Base-by-base conservation (phyloP, 805 yeast species). In the Candida ovalis region DNA sequence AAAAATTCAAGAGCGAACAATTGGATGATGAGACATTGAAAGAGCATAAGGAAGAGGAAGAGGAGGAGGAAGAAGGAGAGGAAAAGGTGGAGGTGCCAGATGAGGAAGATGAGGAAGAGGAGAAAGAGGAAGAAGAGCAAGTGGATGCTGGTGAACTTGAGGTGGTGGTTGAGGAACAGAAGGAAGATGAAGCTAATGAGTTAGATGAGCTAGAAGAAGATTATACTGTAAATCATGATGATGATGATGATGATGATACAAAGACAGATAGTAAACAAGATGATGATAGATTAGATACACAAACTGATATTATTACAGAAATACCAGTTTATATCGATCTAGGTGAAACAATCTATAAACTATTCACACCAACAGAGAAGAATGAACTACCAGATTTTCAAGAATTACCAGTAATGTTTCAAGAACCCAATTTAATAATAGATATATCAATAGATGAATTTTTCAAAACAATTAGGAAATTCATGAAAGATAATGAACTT, bases 311-410 rank as follows among this genome's bases (percentile, higher is more conserved):
- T 4, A 23, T 32, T 4, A 47, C 49, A 19, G 44, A 45, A 17
- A 47, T 60, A 10, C 66, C 68, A 1, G 49, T 62, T 5, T 64
- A 62, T 42, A 49, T 64, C 17, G 68, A 64, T 40, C 44, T 60
- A 12, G 63, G 65, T 21, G 57, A 52, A 6, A 56, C 56, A 24
- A 58, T 64, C 13, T 57, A 55, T 46, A 63, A 62, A 43, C 42
- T 64, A 13, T 51, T 57, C 25, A 45, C 49, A 7, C 63, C 66
- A 1, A 25, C 47, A 0, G 43, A 40, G 8, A 40, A 40, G 10
- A 40, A 48, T 10, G 65, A 62, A 44, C 64, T 61, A 24, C 44
- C 56, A 15, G 58, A 56, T 53, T 63, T 57, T 45, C 46, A 40
- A 49, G 62, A 51, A 19, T 48, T 56, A 30, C 55, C 51, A 15